Conservation (phyloP, 2,329 filamentous ascomycete genomes). For the Alternaria incomplexa region DNA sequence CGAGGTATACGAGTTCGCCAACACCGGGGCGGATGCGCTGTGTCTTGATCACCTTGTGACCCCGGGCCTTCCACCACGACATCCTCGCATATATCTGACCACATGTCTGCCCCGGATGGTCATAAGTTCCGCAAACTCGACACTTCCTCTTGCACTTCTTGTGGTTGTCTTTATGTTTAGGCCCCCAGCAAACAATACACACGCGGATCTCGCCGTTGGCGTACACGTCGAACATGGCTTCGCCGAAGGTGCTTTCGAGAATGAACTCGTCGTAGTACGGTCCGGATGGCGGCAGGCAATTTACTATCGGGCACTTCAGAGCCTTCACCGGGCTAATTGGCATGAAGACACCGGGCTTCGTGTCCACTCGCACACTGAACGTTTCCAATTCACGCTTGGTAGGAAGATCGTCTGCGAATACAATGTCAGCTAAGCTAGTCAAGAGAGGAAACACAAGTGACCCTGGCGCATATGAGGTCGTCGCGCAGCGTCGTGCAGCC, state of each 20-base stretch:
- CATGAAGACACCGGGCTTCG: not conserved
- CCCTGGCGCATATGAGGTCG: not conserved
- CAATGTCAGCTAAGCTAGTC: not conserved
- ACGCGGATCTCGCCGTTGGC: not conserved
- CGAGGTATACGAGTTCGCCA: fast-evolving
- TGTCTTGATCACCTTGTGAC: not conserved
- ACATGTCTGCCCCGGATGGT: not conserved
- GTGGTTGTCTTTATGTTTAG: not conserved
- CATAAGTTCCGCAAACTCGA: not conserved
- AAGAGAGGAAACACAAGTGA: not conserved
- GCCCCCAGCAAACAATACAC: not conserved
- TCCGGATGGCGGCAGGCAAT: not conserved
- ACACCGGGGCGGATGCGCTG: not conserved
- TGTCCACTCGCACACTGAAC: not conserved
- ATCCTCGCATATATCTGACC: not conserved
- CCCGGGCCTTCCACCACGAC: not conserved
- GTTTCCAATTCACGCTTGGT: not conserved
- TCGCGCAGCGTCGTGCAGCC: not conserved
- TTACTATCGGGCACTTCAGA: fast-evolving
- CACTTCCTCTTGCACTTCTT: not conserved
- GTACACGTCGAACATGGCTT: not conserved
- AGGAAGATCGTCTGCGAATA: not conserved
- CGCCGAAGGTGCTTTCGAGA: not conserved
- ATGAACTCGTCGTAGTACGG: not conserved
- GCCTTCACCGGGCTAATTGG: not conserved